These are phyloP conservation scores for Leishmania mexicana DNA, from an alignment of 208 protist genomes.

Conservation along the genomic window DNA sequence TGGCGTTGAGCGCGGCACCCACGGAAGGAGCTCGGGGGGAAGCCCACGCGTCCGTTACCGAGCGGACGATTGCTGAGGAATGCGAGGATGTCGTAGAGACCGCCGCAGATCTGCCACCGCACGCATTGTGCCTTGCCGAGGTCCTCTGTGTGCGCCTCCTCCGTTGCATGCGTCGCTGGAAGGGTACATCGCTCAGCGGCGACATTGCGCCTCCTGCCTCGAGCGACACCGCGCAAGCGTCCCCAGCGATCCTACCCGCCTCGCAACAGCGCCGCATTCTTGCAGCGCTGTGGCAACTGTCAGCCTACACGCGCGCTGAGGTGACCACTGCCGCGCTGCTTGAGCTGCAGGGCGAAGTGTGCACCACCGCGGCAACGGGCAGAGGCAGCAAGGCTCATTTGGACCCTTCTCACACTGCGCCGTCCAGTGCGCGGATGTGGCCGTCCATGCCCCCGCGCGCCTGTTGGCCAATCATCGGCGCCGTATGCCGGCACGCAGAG, in stretches of 20 bases:
- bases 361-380: background rate
- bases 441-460: background rate
- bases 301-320: constrained; percentile 5
- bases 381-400: background rate
- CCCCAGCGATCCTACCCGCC: background rate
- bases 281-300: constrained; percentile 4
- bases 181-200: background rate
- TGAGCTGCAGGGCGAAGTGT: background rate
- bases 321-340: constrained; percentile 3
- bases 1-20: background rate
- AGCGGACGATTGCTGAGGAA: background rate
- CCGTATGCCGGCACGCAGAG: background rate
- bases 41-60: background rate
- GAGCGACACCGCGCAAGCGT: background rate
- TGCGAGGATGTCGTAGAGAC: constrained; percentile 10
- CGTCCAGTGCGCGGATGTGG: background rate
- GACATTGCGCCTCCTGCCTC: background rate
- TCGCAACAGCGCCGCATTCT: constrained; percentile 10
- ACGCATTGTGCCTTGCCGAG: constrained; percentile 19
- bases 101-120: constrained; percentile 10
- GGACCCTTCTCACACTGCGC: background rate
- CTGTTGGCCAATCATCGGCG: background rate
- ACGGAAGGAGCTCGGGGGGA: background rate
- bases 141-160: constrained; percentile 16
- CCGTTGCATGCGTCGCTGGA: background rate